A percentile compares a stretch with the other conserved stretches of the same genome.
phyloP scores from a whole-genome alignment of 2,329 filamentous ascomycete species.

The Botrytis aclada region DNA sequence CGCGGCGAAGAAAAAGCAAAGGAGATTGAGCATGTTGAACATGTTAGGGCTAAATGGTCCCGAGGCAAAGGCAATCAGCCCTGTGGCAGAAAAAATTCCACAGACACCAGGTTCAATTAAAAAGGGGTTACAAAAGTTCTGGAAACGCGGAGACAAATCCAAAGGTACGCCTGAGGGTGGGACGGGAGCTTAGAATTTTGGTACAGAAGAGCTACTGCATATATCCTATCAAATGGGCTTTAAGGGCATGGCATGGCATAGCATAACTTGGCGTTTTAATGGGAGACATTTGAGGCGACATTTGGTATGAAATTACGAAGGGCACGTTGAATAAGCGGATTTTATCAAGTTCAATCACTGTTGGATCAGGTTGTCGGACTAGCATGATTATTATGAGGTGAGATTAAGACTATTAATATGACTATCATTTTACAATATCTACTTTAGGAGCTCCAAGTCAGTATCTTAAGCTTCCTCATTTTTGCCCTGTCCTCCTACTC shows the following conservation, averaged over 20 bases:
- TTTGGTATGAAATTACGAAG: constrained; percentile 1
- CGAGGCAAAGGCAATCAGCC: constrained; percentile 9
- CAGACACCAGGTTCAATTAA: constrained; percentile 2
- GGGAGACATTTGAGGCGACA: neutral
- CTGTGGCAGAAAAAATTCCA: constrained; percentile 14
- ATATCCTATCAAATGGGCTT: neutral
- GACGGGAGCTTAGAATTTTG: neutral
- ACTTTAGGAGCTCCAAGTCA: neutral
- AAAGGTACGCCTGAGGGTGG: neutral
- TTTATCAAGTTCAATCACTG: neutral
- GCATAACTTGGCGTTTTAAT: neutral
- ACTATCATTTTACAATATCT: neutral
- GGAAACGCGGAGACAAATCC: constrained; percentile 12
- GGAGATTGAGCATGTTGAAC: constrained; percentile 34
- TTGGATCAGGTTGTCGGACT: neutral
- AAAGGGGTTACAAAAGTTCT: constrained; percentile 5
- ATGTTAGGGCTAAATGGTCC: constrained; percentile 30
- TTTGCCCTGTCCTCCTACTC: neutral
- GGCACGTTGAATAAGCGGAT: constrained; percentile 3
- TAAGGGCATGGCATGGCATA: neutral
- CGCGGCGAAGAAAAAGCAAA: constrained; percentile 25
- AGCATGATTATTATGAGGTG: neutral
- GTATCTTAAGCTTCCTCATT: neutral
- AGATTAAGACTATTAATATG: neutral
- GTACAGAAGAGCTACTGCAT: neutral